phyloP scores from a whole-genome alignment of 768 basidiomycete genomes.

The Pleurotus cornucopiae region DNA sequence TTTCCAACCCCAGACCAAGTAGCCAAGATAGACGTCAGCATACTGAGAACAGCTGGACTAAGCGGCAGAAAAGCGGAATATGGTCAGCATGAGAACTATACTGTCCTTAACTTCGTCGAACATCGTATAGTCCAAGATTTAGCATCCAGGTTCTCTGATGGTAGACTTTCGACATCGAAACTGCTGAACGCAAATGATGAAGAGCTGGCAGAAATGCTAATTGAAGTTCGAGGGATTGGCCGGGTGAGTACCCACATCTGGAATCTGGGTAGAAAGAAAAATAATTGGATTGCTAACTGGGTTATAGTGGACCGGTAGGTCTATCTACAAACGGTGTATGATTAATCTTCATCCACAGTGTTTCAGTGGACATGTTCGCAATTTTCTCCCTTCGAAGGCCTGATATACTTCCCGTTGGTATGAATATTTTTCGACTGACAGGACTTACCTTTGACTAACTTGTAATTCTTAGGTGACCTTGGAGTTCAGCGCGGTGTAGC shows the following conservation, averaged over 20 bases:
- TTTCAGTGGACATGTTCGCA: constrained; percentile 85
- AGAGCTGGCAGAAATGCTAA: constrained; percentile 69
- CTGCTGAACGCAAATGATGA: constrained; percentile 71
- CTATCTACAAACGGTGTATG: not conserved
- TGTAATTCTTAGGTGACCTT: constrained; percentile 56
- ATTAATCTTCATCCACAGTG: constrained; percentile 7
- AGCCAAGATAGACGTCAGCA: constrained; percentile 48
- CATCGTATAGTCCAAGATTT: constrained; percentile 62
- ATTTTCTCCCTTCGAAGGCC: constrained; percentile 85
- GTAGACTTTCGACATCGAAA: constrained; percentile 70
- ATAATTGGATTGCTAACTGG: not conserved
- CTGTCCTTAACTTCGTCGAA: not conserved
- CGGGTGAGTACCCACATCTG: constrained; percentile 35
- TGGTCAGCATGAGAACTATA: constrained; percentile 33
- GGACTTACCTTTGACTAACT: not conserved
- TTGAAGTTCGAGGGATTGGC: constrained; percentile 78
- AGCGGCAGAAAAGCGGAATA: constrained; percentile 90
- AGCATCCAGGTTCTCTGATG: constrained; percentile 76
- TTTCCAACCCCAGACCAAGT: constrained; percentile 78
- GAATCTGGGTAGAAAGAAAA: not conserved
- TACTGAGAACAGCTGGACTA: constrained; percentile 70
- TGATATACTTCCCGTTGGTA: constrained; percentile 64
- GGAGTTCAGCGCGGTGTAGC: constrained; percentile 76
- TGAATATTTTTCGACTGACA: constrained; percentile 3
- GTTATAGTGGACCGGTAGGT: constrained; percentile 57